These are phyloP conservation scores for Neospora caninum DNA, from an alignment of 169 alveolate genomes.

Conservation along the genomic window DNA sequence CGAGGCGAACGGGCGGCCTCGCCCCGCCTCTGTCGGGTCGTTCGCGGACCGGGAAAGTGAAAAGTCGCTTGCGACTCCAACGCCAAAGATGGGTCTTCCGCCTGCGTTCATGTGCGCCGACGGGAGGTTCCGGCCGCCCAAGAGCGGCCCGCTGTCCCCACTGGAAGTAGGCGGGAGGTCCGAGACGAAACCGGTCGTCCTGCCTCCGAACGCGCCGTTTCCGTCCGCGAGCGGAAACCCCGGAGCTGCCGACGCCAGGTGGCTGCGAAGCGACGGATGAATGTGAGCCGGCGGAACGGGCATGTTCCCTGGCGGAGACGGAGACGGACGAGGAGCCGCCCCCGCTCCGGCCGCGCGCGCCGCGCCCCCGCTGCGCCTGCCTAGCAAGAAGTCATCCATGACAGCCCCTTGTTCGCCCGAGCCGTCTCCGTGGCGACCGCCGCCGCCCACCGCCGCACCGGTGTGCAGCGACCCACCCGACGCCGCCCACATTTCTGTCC, in stretches of 20 bases:
- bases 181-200: background rate
- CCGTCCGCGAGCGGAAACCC: background rate
- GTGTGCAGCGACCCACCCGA: background rate
- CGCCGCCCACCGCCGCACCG: background rate
- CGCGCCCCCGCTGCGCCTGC: background rate
- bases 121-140: background rate
- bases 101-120: background rate
- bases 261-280: slow-evolving; percentile 27
- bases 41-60: background rate
- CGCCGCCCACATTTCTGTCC: background rate
- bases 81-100: background rate
- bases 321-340: background rate
- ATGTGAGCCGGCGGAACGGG: slow-evolving; percentile 9
- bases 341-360: background rate
- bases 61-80: background rate
- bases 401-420: background rate
- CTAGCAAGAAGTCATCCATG: background rate
- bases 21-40: background rate
- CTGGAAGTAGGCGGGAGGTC: too few relatives aligned
- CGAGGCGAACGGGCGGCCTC: background rate
- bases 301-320: slow-evolving; percentile 34
- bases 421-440: background rate
- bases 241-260: background rate
- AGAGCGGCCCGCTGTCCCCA: too few relatives aligned
- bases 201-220: background rate